A percentile compares a stretch with the other conserved stretches of the same genome.
These are phyloP conservation scores for Amaranthus tricolor DNA, from an alignment of 179 eudicot genomes.

Conservation along the genomic window DNA sequence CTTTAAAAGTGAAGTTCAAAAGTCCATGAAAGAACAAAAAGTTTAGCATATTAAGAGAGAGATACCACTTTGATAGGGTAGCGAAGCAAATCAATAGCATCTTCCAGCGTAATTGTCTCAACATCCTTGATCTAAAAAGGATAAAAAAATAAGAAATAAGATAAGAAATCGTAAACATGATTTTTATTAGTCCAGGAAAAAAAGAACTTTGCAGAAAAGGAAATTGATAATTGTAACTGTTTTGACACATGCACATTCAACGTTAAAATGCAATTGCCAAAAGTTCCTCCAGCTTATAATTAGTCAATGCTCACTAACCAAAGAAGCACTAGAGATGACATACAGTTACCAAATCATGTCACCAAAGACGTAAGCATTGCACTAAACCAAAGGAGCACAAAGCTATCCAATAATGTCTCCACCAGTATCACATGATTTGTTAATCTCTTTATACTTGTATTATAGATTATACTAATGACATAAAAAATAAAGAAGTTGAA, in stretches of 20 bases:
- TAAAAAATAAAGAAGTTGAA: no score
- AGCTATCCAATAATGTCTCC: no score
- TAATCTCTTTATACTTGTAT: no score
- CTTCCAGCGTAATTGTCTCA: constrained; percentile 58
- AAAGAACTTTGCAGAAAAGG: neutral
- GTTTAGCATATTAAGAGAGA: neutral
- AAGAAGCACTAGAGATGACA: neutral
- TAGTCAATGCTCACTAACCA: neutral
- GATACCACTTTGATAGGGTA: constrained; percentile 79
- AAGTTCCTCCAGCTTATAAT: neutral
- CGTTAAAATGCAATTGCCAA: neutral
- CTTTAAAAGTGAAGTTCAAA: neutral
- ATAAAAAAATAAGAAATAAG: constrained; percentile 5
- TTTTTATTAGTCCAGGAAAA: neutral
- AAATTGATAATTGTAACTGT: neutral
- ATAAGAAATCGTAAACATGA: constrained; percentile 8
- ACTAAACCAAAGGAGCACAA: neutral
- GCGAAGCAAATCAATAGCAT: constrained; percentile 68
- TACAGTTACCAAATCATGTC: constrained; percentile 4
- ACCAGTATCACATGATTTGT: no score
- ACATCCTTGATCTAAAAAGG: constrained; percentile 57
- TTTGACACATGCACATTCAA: neutral
- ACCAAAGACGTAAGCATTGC: constrained; percentile 6
- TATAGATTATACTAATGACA: no score
- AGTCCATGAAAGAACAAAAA: constrained; percentile 2